Evolutionary conservation across 495 filamentous ascomycete genomes (phyloP).

Genomic region (Podospora fimiseda): DNA sequence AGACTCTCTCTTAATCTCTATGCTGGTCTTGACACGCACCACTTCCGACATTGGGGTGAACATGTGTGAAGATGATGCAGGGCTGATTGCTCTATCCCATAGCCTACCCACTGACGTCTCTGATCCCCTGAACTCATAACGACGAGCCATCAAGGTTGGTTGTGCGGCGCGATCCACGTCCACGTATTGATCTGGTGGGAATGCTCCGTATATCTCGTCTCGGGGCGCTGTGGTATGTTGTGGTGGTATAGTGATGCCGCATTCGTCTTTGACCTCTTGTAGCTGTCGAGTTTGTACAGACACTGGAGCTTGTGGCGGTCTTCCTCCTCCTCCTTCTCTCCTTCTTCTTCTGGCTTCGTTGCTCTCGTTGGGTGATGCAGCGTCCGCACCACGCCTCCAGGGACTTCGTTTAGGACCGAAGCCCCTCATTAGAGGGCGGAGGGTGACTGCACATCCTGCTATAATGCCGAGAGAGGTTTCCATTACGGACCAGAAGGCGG

Average conservation of each 20-base stretch:
- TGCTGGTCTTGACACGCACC: conserved; percentile 13
- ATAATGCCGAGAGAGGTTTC: conserved; percentile 38
- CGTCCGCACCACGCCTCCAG: too few species aligned
- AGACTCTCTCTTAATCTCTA: conserved; percentile 11
- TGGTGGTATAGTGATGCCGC: too few species aligned
- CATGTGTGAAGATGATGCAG: not conserved
- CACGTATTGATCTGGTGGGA: not conserved
- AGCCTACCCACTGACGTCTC: not conserved
- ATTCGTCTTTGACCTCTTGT: not conserved
- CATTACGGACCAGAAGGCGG: conserved; percentile 33
- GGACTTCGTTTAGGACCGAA: not conserved
- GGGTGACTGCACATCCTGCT: conserved; percentile 36
- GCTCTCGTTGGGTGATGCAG: not conserved
- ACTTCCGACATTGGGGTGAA: not conserved
- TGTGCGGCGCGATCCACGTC: not conserved
- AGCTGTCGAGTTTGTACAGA: not conserved
- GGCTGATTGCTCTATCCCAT: not conserved
- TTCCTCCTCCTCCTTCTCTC: too few species aligned
- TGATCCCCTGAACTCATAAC: not conserved
- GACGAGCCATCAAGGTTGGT: not conserved
- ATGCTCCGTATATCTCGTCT: not conserved
- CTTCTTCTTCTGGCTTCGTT: too few species aligned
- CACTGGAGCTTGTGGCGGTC: too few species aligned
- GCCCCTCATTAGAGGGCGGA: conserved; percentile 33
- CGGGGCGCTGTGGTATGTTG: not conserved